A percentile compares a stretch with the other conserved stretches of the same genome.
Conservation (phyloP, 2,329 filamentous ascomycete genomes). For the Tolypocladium tropicale region DNA sequence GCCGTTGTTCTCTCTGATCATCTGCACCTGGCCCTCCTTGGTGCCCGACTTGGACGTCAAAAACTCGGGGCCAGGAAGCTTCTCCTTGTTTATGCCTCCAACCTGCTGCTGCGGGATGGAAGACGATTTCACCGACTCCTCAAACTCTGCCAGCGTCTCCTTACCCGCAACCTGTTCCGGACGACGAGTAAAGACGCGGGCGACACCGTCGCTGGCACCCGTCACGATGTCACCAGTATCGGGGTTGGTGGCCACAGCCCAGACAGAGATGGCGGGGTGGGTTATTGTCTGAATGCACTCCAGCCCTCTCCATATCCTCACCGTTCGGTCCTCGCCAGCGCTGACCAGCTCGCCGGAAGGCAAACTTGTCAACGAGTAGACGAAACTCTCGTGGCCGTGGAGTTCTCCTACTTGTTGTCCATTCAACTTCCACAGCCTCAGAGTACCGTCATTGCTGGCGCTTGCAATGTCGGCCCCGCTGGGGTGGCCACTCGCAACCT, state of each 20-base stretch:
- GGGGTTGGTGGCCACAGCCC: conserved; percentile 74
- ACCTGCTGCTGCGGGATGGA: conserved; percentile 82
- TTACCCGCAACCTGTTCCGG: conserved; percentile 58
- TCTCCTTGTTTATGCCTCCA: conserved; percentile 79
- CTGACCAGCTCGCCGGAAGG: conserved; percentile 84
- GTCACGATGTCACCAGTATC: conserved; percentile 89
- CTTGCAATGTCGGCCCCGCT: conserved; percentile 90
- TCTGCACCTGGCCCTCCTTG: conserved; percentile 94
- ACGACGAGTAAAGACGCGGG: conserved; percentile 73
- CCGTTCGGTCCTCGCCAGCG: conserved; percentile 87
- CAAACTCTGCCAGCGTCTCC: conserved; percentile 61
- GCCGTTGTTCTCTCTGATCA: conserved; percentile 75
- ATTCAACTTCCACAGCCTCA: conserved; percentile 76
- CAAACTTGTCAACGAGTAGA: conserved; percentile 72
- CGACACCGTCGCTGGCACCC: conserved; percentile 79
- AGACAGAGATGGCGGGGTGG: conserved; percentile 92
- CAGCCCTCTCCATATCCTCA: conserved; percentile 74
- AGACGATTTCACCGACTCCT: conserved; percentile 71
- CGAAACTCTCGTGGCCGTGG: conserved; percentile 85
- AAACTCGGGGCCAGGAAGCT: conserved; percentile 82
- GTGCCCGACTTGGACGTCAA: conserved; percentile 71
- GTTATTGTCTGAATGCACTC: conserved; percentile 93
- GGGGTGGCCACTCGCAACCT: conserved; percentile 62
- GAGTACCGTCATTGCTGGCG: conserved; percentile 83
- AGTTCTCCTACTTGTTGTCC: conserved; percentile 70